phyloP scores from a whole-genome alignment of 2,329 filamentous ascomycete species.

The Exophiala phaeomuriformis region DNA sequence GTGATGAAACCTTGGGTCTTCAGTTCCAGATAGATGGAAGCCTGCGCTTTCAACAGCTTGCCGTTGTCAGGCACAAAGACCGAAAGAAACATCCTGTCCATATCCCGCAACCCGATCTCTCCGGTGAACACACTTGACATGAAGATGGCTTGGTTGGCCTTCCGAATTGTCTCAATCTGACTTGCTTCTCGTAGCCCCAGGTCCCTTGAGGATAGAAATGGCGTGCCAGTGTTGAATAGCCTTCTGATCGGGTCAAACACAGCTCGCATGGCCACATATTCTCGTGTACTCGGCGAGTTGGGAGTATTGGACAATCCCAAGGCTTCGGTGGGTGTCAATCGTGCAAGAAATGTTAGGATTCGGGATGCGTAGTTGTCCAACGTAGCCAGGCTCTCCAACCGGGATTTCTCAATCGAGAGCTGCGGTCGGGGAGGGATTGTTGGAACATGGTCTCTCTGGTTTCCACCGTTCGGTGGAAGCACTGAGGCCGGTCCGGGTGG shows the following conservation, averaged over 20 bases:
- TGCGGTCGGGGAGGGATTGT: conserved; percentile 3
- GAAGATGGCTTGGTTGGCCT: conserved; percentile 59
- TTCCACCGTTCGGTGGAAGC: not conserved
- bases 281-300: conserved; percentile 51
- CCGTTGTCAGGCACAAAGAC: conserved; percentile 56
- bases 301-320: conserved; percentile 50
- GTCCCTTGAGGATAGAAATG: conserved; percentile 50
- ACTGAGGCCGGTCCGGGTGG: not conserved
- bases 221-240: conserved; percentile 50
- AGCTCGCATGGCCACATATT: conserved; percentile 55
- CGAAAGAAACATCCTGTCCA: conserved; percentile 57
- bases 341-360: conserved; percentile 12
- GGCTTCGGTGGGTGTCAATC: conserved; percentile 36
- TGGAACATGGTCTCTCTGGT: conserved; percentile 1
- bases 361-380: conserved; percentile 51
- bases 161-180: conserved; percentile 55
- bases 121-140: conserved; percentile 57
- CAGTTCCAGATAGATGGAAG: conserved; percentile 54
- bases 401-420: conserved; percentile 31
- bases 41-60: conserved; percentile 53
- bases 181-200: conserved; percentile 45
- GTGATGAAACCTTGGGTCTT: conserved; percentile 63
- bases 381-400: conserved; percentile 54
- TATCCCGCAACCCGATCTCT: conserved; percentile 56
- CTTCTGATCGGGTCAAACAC: conserved; percentile 58